Base-by-base conservation (phyloP, 768 basidiomycete genomes). In the Calocera viscosa region DNA sequence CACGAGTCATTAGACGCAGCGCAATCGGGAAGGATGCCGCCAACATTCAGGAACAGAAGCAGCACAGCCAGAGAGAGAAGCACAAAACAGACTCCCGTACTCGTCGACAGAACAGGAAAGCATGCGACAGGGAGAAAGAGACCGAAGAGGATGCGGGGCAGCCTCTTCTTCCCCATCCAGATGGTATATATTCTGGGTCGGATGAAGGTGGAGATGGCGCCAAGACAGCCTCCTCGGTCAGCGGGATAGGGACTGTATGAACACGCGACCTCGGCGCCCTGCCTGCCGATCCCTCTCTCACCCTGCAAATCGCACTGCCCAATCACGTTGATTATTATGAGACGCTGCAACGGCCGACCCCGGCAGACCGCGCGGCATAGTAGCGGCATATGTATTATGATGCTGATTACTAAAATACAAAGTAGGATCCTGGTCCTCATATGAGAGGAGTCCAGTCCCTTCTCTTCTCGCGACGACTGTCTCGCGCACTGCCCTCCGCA, bases 221-320 rank as follows among this genome's bases (percentile, higher is more conserved):
- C 26, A 60, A 60, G 53, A 60, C 16, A 17, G 43, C 8, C 8
- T 7, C 43, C 5, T 7, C 19, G 43, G 24, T 3, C 43, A 28
- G 53, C 11, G 24, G 53, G 14, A 60, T 22, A 47, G 43, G 43
- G 24, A 47, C 19, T 5, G 43, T 14, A 38, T 19, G 43, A 47
- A 60, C 53, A 60, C 53, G 53, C 53, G 53, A 60, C 53, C 53
- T 10, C n/a, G n/a, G n/a, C n/a, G n/a, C n/a, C n/a, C n/a, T n/a
- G n/a, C n/a, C n/a, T n/a, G n/a, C n/a, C n/a, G n/a, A n/a, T n/a
- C n/a, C n/a, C n/a, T n/a, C n/a, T n/a, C n/a, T n/a, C n/a, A n/a
- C n/a, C n/a, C n/a, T n/a, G n/a, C n/a, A n/a, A n/a, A n/a, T 38
- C 35, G 35, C 35, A 38, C 5, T 5, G 35, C 5, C 35, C 35